Evolutionary conservation across 768 basidiomycete genomes (phyloP), one percentile per base, ranked within the genome.

Genomic region (Chalciporus pseudorubinellus): DNA sequence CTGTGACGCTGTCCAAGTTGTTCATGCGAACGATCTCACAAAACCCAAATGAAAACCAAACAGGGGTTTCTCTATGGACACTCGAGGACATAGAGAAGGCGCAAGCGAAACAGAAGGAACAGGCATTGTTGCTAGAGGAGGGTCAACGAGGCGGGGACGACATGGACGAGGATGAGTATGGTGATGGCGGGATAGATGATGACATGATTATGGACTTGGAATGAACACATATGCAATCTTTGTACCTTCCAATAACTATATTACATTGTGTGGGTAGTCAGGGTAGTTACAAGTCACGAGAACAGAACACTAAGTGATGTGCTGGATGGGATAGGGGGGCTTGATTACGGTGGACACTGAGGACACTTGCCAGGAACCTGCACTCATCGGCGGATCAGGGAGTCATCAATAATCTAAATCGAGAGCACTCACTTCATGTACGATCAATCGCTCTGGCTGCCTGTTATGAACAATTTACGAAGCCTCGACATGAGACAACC

Each of bases 11-110:
- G 48, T 92, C 94, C 49, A 97, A 98, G 71, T 75, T 92, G 26
- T 99, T 99, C 73, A 95, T 99, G 83, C 85, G 97, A 8, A 88
- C 89, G n/a, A 99, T 99, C 63, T 98, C 95, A 12, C 97, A 99
- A 72, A 95, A 95, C 62, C 90, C 90, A 41, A 94, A 94, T 57
- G 95, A 98, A 71, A 92, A 94, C 62, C 89, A 91, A 68, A 98
- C 95, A 2, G 94, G 95, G 0, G 75, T 98, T 26, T 95, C 92
- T 16, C 75, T 98, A 33, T 99, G 97, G 97, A 92, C 92, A 18
- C 71, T 98, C 33, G 91, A 93, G 61, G 91, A 98, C 67, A 79
- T 99, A 13, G 81, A 92, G 61, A 87, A 84, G 66, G 86, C 87
- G 39, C 94, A 97, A 67, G 79, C 79, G 29, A 89, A 89, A 63